Evolutionary conservation across 2,329 filamentous ascomycete species (phyloP).

Genomic region (Epichloe typhina): DNA sequence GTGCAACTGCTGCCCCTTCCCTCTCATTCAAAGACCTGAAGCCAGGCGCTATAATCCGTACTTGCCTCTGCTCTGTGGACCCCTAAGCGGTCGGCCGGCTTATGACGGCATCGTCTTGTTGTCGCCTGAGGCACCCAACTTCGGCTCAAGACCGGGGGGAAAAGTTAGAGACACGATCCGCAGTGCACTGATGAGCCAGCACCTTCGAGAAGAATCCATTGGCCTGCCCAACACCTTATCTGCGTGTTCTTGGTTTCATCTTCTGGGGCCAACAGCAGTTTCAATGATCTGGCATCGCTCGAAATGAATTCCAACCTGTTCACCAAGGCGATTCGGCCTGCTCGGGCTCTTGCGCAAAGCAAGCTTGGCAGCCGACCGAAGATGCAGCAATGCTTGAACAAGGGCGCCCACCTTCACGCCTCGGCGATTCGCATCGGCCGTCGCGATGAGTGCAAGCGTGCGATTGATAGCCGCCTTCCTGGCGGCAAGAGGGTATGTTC

Average conservation of each 20-base stretch:
- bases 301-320: constrained; percentile 36
- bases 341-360: constrained; percentile 31
- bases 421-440: constrained; percentile 12
- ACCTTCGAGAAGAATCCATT: constrained; percentile 8
- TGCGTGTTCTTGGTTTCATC: neutral
- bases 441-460: constrained; percentile 10
- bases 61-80: no score
- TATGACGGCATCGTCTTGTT: constrained; percentile 16
- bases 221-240: neutral
- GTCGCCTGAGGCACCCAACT: constrained; percentile 15
- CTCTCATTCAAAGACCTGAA: neutral
- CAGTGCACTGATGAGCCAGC: neutral
- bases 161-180: neutral
- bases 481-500: constrained; percentile 17
- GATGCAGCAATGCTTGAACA: constrained; percentile 27
- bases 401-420: constrained; percentile 23
- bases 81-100: constrained; percentile 6
- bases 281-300: constrained; percentile 17
- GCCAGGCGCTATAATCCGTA: neutral
- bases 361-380: constrained; percentile 26
- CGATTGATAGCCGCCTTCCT: constrained; percentile 8
- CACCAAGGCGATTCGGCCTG: constrained; percentile 32
- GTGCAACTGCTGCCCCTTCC: no score
- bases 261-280: neutral
- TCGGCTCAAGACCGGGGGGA: constrained; percentile 15